A percentile compares a stretch with the other conserved stretches of the same genome.
These are phyloP conservation scores for Tilletia walkeri DNA, from an alignment of 1,284 basidiomycete genomes.

Conservation along the genomic window DNA sequence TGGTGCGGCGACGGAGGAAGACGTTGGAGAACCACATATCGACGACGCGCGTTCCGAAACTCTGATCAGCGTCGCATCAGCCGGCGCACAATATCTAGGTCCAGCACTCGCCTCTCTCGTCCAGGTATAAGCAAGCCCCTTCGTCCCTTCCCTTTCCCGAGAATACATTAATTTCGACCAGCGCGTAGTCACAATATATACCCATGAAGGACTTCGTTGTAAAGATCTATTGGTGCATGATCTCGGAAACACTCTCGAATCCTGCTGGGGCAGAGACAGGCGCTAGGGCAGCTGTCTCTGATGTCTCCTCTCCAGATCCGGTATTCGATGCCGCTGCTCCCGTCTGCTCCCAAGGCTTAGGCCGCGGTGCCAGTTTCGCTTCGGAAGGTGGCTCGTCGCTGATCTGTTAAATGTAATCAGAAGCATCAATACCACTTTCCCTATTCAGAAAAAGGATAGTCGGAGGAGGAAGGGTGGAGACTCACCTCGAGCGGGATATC, in stretches of 20 bases:
- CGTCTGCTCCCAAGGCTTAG: conserved; percentile 10
- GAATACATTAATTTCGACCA: too few relatives aligned
- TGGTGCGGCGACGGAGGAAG: background rate
- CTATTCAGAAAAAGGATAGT: background rate
- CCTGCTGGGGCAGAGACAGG: background rate
- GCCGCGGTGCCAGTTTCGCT: conserved; percentile 4
- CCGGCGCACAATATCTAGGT: background rate
- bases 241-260: conserved; percentile 3
- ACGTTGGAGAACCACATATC: background rate
- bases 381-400: conserved; percentile 13
- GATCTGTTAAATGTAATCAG: background rate
- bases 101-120: conserved; percentile 7
- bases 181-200: too few relatives aligned
- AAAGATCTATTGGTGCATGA: too few relatives aligned
- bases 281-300: background rate
- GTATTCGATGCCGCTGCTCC: background rate
- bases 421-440: background rate
- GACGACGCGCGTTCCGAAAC: background rate
- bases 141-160: too few relatives aligned
- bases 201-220: too few relatives aligned
- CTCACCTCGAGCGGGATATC: conserved; percentile 47
- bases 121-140: too few relatives aligned
- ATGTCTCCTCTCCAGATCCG: too few relatives aligned
- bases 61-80: conserved; percentile 8
- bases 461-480: background rate